phyloP scores from a whole-genome alignment of 306 rosid species.

The Cyamopsis tetragonoloba region DNA sequence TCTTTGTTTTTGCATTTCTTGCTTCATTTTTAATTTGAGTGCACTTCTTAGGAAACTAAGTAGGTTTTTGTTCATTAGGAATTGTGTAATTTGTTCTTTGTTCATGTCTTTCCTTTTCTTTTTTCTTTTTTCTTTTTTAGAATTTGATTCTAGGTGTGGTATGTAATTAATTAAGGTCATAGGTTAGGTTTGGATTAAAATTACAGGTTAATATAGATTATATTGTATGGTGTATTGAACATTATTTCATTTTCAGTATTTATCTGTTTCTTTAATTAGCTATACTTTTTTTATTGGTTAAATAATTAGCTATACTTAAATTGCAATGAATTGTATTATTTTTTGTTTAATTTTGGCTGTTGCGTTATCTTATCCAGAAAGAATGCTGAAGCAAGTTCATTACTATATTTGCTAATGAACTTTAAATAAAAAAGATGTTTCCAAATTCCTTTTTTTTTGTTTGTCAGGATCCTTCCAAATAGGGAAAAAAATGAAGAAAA shows the following conservation, averaged over 20 bases:
- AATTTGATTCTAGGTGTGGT: neutral
- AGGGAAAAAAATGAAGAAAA: too few species aligned
- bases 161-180: neutral
- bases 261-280: too few species aligned
- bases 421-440: too few species aligned
- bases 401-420: too few species aligned
- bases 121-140: too few species aligned
- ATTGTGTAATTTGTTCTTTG: neutral
- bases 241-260: neutral
- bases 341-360: neutral
- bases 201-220: neutral
- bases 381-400: too few species aligned
- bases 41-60: neutral
- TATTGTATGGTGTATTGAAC: neutral
- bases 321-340: neutral
- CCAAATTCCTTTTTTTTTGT: too few species aligned
- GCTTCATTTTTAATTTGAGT: slow-evolving; percentile 13
- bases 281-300: too few species aligned
- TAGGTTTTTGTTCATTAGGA: neutral
- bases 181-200: neutral
- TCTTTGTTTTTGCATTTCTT: slow-evolving; percentile 25
- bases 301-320: too few species aligned
- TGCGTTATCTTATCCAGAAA: neutral
- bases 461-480: too few species aligned
- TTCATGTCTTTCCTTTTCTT: neutral